phyloP scores from a whole-genome alignment of 345 rosid genomes.

The Brassica carinata region DNA sequence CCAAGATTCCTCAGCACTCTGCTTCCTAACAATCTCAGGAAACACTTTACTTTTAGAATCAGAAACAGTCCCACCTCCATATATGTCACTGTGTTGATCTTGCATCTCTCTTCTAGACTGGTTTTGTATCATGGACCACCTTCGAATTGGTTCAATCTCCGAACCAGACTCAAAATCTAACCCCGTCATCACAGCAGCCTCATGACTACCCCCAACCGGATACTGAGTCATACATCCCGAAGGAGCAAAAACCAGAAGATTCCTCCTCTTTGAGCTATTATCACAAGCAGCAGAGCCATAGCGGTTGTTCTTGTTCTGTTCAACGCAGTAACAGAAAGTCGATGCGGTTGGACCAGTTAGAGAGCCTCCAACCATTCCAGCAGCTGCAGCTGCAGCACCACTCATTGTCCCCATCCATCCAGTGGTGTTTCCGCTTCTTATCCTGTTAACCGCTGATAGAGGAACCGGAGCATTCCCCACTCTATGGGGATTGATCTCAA shows the following conservation, averaged over 20 bases:
- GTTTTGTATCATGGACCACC: conserved; percentile 85
- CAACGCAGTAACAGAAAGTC: conserved; percentile 66
- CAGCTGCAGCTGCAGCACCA: conserved; percentile 86
- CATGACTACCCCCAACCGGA: conserved; percentile 40
- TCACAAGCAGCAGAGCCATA: conserved; percentile 35
- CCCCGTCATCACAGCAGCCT: conserved; percentile 38
- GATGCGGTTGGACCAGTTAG: conserved; percentile 75
- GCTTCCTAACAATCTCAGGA: conserved; percentile 60
- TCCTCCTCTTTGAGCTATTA: conserved; percentile 47
- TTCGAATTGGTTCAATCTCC: conserved; percentile 71
- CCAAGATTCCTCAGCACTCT: conserved; percentile 44
- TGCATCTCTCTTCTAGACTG: conserved; percentile 70
- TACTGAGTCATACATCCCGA: conserved; percentile 85
- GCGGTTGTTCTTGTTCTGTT: conserved; percentile 33
- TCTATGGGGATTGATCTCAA: conserved; percentile 70
- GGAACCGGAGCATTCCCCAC: conserved; percentile 54
- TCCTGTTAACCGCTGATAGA: conserved; percentile 77
- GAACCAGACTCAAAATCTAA: conserved; percentile 50
- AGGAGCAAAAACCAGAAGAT: conserved; percentile 82
- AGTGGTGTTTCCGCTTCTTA: conserved; percentile 65
- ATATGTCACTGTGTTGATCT: conserved; percentile 68
- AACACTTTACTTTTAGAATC: conserved; percentile 67
- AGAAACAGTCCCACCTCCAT: conserved; percentile 70
- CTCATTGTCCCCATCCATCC: conserved; percentile 84
- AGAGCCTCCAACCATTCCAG: conserved; percentile 66